phyloP scores from a whole-genome alignment of 106 monocot species.

The Xerophyta viscosa region DNA sequence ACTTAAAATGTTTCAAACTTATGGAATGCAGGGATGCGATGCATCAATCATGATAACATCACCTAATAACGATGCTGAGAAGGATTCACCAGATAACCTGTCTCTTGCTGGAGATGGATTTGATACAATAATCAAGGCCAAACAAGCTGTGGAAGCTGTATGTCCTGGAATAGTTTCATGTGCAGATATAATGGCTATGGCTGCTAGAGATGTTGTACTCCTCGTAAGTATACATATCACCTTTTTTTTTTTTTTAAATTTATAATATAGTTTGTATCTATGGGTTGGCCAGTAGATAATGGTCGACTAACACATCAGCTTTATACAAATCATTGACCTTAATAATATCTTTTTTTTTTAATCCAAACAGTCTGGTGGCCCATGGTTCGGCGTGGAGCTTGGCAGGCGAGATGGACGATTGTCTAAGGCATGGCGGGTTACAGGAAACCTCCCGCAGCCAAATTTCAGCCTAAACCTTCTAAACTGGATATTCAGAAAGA shows the following conservation, averaged over 20 bases:
- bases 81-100: conserved; percentile 43
- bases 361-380: conserved; percentile 30
- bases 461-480: conserved; percentile 31
- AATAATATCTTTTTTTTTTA: not conserved
- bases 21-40: conserved; percentile 48
- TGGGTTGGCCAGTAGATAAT: too few species aligned
- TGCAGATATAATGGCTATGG: conserved; percentile 45
- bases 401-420: conserved; percentile 35
- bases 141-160: conserved; percentile 31
- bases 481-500: conserved; percentile 22
- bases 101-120: conserved; percentile 70
- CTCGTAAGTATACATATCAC: conserved; percentile 18
- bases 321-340: too few species aligned
- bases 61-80: conserved; percentile 41
- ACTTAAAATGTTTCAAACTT: too few species aligned
- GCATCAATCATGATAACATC: conserved; percentile 47
- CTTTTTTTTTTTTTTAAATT: not conserved
- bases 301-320: too few species aligned
- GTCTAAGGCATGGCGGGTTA: conserved; percentile 19
- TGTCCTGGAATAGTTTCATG: conserved; percentile 57
- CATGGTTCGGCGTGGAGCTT: conserved; percentile 33
- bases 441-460: conserved; percentile 37
- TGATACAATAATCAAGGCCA: conserved; percentile 45
- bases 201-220: conserved; percentile 48
- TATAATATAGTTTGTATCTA: too few species aligned